Percentiles rank a stretch among this genome's conserved stretches.
Evolutionary conservation across 2,329 filamentous ascomycete species (phyloP).

Genomic region (Saccharata proteae): DNA sequence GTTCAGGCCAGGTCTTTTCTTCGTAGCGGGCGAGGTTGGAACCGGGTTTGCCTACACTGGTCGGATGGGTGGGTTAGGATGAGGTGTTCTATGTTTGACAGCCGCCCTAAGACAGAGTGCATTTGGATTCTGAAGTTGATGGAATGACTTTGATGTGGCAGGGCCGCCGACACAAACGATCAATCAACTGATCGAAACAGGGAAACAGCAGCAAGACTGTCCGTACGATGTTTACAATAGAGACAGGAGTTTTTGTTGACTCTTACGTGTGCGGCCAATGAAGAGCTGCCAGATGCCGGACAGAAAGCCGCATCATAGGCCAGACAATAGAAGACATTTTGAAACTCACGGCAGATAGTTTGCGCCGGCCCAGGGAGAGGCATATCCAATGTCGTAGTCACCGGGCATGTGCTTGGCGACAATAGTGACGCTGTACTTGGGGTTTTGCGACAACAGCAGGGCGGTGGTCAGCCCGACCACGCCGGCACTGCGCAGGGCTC

Average conservation of each 20-base stretch:
- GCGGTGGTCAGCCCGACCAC: constrained; percentile 56
- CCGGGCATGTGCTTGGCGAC: constrained; percentile 86
- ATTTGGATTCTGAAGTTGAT: too few species aligned
- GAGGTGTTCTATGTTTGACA: neutral
- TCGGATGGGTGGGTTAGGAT: neutral
- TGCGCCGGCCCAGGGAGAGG: constrained; percentile 79
- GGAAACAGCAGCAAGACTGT: too few species aligned
- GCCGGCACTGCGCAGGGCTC: constrained; percentile 39
- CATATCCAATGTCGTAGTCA: constrained; percentile 84
- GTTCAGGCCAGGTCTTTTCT: constrained; percentile 32
- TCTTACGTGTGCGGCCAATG: neutral
- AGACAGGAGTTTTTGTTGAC: neutral
- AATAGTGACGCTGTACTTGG: constrained; percentile 51
- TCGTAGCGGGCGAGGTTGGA: constrained; percentile 29
- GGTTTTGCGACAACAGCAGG: constrained; percentile 45
- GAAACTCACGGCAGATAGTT: constrained; percentile 50
- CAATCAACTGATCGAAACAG: too few species aligned
- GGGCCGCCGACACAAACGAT: too few species aligned
- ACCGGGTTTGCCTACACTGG: constrained; percentile 28
- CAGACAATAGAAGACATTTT: neutral
- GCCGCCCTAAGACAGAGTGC: too few species aligned
- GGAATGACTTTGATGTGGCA: too few species aligned
- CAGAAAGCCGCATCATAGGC: constrained; percentile 11
- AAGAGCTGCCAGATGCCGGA: too few species aligned
- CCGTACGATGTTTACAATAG: neutral